phyloP scores from a whole-genome alignment of 2,329 filamentous ascomycete genomes.

The Cyphellophora europaea region DNA sequence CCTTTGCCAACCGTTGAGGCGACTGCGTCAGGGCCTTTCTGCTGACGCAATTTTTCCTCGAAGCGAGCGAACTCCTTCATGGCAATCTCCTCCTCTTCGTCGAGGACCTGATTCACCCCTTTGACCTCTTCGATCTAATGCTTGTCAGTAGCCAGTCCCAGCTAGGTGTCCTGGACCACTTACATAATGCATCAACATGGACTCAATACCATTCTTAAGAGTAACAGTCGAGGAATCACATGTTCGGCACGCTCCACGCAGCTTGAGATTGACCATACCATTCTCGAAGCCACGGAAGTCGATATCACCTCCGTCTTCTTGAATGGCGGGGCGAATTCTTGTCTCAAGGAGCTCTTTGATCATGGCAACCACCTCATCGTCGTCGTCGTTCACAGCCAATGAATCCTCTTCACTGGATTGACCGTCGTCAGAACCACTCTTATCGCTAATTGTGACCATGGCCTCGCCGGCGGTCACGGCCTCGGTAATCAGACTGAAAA shows the following conservation, averaged over 20 bases:
- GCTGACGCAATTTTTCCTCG: slow-evolving; percentile 67
- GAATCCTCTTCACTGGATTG: slow-evolving; percentile 51
- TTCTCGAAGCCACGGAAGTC: slow-evolving; percentile 83
- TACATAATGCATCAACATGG: slow-evolving; percentile 95
- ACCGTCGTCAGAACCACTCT: slow-evolving; percentile 43
- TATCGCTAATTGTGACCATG: slow-evolving; percentile 64
- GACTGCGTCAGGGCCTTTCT: slow-evolving; percentile 43
- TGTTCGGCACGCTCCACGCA: slow-evolving; percentile 86
- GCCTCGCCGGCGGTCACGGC: slow-evolving; percentile 73
- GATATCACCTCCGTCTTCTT: slow-evolving; percentile 96
- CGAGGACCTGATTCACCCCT: slow-evolving; percentile 80
- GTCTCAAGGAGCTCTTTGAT: slow-evolving; percentile 97
- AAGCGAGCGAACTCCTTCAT: slow-evolving; percentile 86
- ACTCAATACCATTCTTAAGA: slow-evolving; percentile 94
- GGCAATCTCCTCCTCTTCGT: slow-evolving; percentile 84
- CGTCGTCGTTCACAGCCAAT: slow-evolving; percentile 76
- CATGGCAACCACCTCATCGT: slow-evolving; percentile 92
- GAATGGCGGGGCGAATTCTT: slow-evolving; percentile 85
- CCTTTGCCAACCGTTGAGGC: slow-evolving; percentile 42
- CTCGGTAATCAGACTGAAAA: slow-evolving; percentile 92
- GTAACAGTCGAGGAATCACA: slow-evolving; percentile 97
- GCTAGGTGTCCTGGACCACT: slow-evolving; percentile 29
- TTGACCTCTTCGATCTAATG: slow-evolving; percentile 85
- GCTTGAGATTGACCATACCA: slow-evolving; percentile 75
- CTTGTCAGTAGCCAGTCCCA: slow-evolving; percentile 1